These are phyloP conservation scores for Aspergillus brunneoviolaceus DNA, from an alignment of 2,329 filamentous ascomycete genomes.

Conservation along the genomic window DNA sequence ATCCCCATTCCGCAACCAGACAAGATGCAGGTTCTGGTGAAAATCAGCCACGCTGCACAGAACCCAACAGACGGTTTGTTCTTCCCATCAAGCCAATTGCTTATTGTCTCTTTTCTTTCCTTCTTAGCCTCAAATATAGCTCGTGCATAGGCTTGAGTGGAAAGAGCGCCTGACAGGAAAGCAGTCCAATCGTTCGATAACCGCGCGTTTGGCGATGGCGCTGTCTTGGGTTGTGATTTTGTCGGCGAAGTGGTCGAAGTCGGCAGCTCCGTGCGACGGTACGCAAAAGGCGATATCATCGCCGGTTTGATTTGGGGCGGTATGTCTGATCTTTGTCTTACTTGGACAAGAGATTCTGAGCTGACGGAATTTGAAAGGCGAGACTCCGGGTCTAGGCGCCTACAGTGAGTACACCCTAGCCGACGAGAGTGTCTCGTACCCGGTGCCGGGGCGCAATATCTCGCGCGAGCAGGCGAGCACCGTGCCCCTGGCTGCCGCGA, in stretches of 20 bases:
- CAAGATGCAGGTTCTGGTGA: too few relatives aligned
- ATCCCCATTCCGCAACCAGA: too few relatives aligned
- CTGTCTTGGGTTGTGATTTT: conserved; percentile 32
- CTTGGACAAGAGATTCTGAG: too few relatives aligned
- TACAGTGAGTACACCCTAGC: conserved; percentile 44
- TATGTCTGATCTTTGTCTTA: conserved; percentile 3
- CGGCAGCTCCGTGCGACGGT: conserved; percentile 18
- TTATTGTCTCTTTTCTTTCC: too few relatives aligned
- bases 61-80: too few relatives aligned
- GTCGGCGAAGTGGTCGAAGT: conserved; percentile 32
- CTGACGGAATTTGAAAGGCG: not conserved
- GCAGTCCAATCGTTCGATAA: too few relatives aligned
- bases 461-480: conserved; percentile 37
- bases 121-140: too few relatives aligned
- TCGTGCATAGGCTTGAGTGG: too few relatives aligned
- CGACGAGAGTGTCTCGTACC: conserved; percentile 44
- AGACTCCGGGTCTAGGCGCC: conserved; percentile 34
- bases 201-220: conserved; percentile 38
- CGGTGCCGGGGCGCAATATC: conserved; percentile 32
- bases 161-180: too few relatives aligned
- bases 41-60: too few relatives aligned
- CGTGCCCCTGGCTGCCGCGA: conserved; percentile 41
- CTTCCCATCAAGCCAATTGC: too few relatives aligned
- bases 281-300: conserved; percentile 11
- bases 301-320: conserved; percentile 36